Base-by-base conservation (phyloP, 139 green algal genomes). In the Tetradesmus obliquus region DNA sequence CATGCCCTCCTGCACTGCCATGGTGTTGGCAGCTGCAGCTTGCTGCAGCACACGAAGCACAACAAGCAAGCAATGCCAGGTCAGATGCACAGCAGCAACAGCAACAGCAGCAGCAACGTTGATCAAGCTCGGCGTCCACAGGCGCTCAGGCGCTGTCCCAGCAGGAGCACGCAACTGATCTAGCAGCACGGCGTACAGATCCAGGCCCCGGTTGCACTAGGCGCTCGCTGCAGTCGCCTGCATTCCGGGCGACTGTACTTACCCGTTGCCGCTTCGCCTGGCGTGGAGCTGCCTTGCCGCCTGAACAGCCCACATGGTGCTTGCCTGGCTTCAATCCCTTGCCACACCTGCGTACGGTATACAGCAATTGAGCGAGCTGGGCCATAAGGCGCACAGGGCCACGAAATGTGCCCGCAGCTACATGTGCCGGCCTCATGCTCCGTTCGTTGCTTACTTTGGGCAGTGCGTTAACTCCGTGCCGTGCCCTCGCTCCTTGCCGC, bases 271-370 rank as follows among this genome's bases (percentile, higher is more conserved):
- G 19, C 90, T 95, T 95, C 19, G 83, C 79, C 57, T 93, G 93
- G 7, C 93, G 81, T 5, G 91, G 91, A 8, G 84, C 90, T 45
- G 87, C 90, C 80, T 93, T 93, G 76, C 94, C 95, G 8, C 93
- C 96, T 1, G 94, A 95, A 88, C 97, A 98, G 32, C 96, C 96
- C 10, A 98, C 96, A 87, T 98, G 97, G 92, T 98, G 96, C 91
- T 97, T 97, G 13, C 97, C 96, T 9, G 96, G 95, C 80, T 97
- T 97, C 10, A 98, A 90, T n/a, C 94, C 92, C 88, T 97, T 97
- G 22, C 92, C 93, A 80, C 97, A 98, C 66, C 66, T 76, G 66
- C 66, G 66, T 24, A 76, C 66, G 66, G 66, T 24, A 76, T 5
- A 76, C 3, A 76, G 66, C 15, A 76, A 76, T 76, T 76, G 66